Percentiles rank a stretch among this genome's conserved stretches.
Evolutionary conservation across 2,329 filamentous ascomycete genomes (phyloP).

Genomic region (Venturia effusa): DNA sequence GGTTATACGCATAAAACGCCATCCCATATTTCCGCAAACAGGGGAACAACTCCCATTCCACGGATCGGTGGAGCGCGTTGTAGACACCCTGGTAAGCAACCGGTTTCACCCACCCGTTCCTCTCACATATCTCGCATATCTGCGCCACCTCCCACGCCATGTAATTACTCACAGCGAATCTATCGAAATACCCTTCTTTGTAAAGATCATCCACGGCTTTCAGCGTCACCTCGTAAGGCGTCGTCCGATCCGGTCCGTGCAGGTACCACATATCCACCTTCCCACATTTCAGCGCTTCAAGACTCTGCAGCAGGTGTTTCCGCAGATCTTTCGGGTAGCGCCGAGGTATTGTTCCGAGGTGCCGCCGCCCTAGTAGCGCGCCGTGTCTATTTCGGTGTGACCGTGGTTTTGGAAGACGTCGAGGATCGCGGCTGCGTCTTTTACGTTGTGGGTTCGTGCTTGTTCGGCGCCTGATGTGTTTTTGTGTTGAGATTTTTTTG

Average conservation of each 20-base stretch:
- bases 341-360: conserved; percentile 33
- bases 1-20: conserved; percentile 31
- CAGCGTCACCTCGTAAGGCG: not conserved
- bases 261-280: conserved; percentile 4
- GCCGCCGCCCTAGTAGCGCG: conserved; percentile 28
- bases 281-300: conserved; percentile 26
- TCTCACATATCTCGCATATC: conserved; percentile 34
- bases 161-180: conserved; percentile 34
- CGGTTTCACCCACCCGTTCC: conserved; percentile 32
- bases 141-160: conserved; percentile 36
- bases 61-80: conserved; percentile 26
- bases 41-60: conserved; percentile 32
- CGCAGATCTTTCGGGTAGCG: too few species aligned
- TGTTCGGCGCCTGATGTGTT: conserved; percentile 5
- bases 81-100: conserved; percentile 38
- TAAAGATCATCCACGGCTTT: not conserved
- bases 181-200: not conserved
- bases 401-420: too few species aligned
- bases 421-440: too few species aligned
- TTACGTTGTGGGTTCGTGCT: conserved; percentile 8
- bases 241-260: conserved; percentile 1
- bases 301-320: conserved; percentile 23
- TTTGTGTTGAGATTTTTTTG: too few species aligned
- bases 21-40: conserved; percentile 34
- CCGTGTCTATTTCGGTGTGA: too few species aligned